phyloP scores from a whole-genome alignment of 1,284 basidiomycete species.

The Pascua sp. region DNA sequence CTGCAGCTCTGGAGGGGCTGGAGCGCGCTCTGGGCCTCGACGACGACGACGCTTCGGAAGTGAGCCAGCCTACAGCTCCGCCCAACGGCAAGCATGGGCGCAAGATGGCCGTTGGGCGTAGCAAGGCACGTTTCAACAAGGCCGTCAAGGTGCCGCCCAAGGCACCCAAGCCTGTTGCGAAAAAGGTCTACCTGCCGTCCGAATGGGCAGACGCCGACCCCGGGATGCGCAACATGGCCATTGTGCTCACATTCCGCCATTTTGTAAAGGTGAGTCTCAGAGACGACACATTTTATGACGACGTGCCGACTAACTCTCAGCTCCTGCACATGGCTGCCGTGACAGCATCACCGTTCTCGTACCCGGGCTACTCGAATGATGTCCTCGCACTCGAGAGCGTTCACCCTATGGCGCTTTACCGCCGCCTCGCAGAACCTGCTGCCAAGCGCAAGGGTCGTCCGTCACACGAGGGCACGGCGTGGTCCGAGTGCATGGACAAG shows the following conservation, averaged over 20 bases:
- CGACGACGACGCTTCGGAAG: slow-evolving; percentile 19
- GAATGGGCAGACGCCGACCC: slow-evolving; percentile 45
- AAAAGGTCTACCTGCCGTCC: slow-evolving; percentile 39
- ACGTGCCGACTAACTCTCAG: slow-evolving; percentile 17
- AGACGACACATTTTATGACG: not conserved
- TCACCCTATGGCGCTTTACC: slow-evolving; percentile 47
- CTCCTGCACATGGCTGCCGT: slow-evolving; percentile 43
- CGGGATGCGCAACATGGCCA: slow-evolving; percentile 43
- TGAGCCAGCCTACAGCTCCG: not conserved
- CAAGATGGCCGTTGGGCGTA: slow-evolving; percentile 15
- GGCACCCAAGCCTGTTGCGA: slow-evolving; percentile 6
- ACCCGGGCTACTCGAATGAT: slow-evolving; percentile 41
- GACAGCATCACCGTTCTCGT: slow-evolving; percentile 46
- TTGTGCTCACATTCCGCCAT: slow-evolving; percentile 48
- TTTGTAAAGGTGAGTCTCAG: slow-evolving; percentile 44
- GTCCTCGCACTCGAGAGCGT: slow-evolving; percentile 39
- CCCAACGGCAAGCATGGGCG: slow-evolving; percentile 23
- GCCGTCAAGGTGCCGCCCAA: slow-evolving; percentile 21
- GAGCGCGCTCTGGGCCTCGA: slow-evolving; percentile 23
- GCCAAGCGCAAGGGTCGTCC: slow-evolving; percentile 24
- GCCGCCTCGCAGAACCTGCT: slow-evolving; percentile 43
- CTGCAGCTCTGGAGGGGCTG: slow-evolving; percentile 39
- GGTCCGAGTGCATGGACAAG: slow-evolving; percentile 49
- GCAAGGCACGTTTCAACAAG: slow-evolving; percentile 22
- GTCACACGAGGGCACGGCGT: slow-evolving; percentile 26